Evolutionary conservation across 176 grass and related monocot species (phyloP).

Genomic region (Ensete ventricosum): DNA sequence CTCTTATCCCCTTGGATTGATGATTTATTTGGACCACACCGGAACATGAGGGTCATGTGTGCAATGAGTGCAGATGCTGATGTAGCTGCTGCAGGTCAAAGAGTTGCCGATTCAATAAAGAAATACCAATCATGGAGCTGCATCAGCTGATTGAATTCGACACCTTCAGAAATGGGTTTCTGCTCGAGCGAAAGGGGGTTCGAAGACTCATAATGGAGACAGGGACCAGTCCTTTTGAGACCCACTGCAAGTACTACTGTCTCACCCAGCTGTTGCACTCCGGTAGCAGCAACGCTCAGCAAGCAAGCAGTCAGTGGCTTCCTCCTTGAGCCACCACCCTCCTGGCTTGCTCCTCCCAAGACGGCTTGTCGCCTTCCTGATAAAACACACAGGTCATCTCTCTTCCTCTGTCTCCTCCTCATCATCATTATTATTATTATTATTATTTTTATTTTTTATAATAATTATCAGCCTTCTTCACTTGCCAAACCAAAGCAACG

Average conservation of each 20-base stretch:
- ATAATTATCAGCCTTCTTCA: neutral
- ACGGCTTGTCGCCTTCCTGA: neutral
- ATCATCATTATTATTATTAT: neutral
- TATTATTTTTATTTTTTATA: neutral
- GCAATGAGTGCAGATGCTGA: neutral
- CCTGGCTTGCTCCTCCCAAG: neutral
- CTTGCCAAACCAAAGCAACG: neutral
- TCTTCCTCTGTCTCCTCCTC: neutral
- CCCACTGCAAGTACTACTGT: neutral
- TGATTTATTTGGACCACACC: neutral
- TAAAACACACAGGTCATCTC: neutral
- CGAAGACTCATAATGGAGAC: too few species aligned
- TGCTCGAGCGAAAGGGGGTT: too few species aligned
- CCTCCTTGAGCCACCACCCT: too few species aligned
- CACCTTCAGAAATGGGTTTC: neutral
- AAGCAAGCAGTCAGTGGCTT: neutral
- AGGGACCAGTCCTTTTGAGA: too few species aligned
- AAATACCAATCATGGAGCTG: neutral
- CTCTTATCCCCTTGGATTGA: neutral
- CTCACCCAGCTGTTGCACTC: neutral
- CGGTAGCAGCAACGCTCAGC: neutral
- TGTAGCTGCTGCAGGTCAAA: slow-evolving; percentile 1
- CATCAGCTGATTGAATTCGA: neutral
- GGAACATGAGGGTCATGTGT: neutral
- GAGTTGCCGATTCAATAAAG: neutral